phyloP scores from a whole-genome alignment of 176 grass and related monocot genomes.

The Avena sativa region DNA sequence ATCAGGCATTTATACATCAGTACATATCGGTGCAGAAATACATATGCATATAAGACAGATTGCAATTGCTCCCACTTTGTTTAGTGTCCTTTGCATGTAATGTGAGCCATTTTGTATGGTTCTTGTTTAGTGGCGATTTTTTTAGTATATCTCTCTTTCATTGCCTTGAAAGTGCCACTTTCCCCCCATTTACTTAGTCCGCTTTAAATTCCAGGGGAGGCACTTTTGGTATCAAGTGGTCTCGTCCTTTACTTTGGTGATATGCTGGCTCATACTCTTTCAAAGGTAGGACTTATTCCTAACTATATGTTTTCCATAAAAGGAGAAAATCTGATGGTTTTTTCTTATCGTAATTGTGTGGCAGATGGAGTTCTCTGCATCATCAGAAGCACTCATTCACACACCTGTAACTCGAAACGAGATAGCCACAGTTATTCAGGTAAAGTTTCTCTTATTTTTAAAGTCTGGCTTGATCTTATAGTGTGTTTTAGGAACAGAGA shows the following conservation, averaged over 20 bases:
- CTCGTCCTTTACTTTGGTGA: slow-evolving; percentile 88
- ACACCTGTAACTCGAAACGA: slow-evolving; percentile 59
- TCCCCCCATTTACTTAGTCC: slow-evolving; percentile 27
- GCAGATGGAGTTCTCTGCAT: slow-evolving; percentile 51
- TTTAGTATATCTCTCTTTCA: background rate
- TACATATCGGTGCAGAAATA: background rate
- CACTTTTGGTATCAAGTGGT: slow-evolving; percentile 80
- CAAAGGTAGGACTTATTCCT: slow-evolving; percentile 63
- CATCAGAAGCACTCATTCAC: slow-evolving; percentile 53
- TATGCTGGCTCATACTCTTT: slow-evolving; percentile 69
- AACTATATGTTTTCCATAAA: background rate
- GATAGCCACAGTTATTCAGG: slow-evolving; percentile 87
- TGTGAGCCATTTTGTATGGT: background rate
- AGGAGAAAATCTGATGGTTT: slow-evolving; percentile 23
- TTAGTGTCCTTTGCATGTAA: slow-evolving; percentile 17
- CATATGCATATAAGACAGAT: slow-evolving; percentile 3
- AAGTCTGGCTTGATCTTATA: slow-evolving; percentile 10
- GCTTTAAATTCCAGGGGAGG: slow-evolving; percentile 74
- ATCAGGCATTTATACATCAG: background rate
- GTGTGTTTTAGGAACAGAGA: background rate
- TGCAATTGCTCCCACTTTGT: background rate
- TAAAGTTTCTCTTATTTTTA: slow-evolving; percentile 39
- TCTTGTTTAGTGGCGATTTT: slow-evolving; percentile 29
- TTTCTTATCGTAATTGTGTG: slow-evolving; percentile 6
- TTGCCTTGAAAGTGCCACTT: slow-evolving; percentile 1